Percentiles rank a stretch among this genome's conserved stretches.
Conservation (phyloP, 257 asterid genomes). For the Apocynum venetum region DNA sequence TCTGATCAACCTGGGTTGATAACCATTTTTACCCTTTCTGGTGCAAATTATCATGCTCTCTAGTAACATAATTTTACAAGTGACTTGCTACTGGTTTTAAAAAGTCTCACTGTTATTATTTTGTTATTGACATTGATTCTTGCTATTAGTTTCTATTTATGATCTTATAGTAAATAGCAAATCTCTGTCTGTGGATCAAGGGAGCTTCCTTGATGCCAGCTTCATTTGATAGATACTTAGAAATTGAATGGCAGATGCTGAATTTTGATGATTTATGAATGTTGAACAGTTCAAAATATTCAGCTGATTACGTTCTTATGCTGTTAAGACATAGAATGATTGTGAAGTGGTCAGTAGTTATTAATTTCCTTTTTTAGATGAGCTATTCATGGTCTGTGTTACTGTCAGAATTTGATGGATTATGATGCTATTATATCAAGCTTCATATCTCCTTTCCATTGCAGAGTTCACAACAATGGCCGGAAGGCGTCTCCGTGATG, state of each 20-base stretch:
- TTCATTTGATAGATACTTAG: neutral
- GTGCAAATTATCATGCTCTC: slow-evolving; percentile 3
- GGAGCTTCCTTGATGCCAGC: neutral
- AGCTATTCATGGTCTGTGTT: neutral
- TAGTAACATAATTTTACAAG: neutral
- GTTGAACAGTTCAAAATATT: neutral
- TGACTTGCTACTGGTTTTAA: neutral
- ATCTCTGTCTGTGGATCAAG: neutral
- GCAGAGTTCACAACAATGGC: slow-evolving; percentile 98
- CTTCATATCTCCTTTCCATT: neutral
- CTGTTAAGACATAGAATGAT: neutral
- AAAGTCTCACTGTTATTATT: neutral
- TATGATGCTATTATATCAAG: neutral
- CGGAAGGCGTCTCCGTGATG: slow-evolving; percentile 96
- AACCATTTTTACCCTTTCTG: neutral
- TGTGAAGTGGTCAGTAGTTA: neutral
- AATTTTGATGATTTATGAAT: neutral
- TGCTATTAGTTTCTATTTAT: neutral
- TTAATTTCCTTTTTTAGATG: neutral
- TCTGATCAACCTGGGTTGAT: neutral
- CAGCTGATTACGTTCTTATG: neutral
- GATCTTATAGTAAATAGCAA: neutral
- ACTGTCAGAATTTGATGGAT: neutral
- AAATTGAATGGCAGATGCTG: neutral
- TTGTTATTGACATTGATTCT: neutral